Evolutionary conservation across 75 land plant genomes (phyloP).

Genomic region (Cupressus sempervirens): DNA sequence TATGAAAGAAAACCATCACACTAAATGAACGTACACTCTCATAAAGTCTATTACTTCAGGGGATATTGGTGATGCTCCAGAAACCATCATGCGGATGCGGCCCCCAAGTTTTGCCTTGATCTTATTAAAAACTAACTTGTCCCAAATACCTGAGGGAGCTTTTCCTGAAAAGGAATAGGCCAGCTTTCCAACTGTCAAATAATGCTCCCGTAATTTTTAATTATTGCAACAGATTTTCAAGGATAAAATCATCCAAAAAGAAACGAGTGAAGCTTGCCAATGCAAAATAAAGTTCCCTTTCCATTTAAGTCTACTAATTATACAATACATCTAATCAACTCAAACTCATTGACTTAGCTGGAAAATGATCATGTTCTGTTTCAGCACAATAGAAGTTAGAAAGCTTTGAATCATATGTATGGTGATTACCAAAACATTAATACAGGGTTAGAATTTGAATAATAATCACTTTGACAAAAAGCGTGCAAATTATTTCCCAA

Average conservation of each 20-base stretch:
- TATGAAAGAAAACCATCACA: neutral
- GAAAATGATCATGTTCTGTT: neutral
- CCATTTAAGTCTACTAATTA: neutral
- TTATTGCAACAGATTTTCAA: neutral
- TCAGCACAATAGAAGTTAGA: neutral
- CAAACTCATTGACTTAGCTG: neutral
- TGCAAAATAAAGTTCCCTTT: neutral
- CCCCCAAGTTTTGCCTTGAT: constrained; percentile 22
- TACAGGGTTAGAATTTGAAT: neutral
- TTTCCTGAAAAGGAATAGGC: constrained; percentile 5
- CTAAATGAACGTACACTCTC: constrained; percentile 9
- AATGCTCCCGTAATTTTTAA: neutral
- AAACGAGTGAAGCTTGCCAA: neutral
- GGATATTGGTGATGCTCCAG: constrained; percentile 23
- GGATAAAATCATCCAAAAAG: neutral
- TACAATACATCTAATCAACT: neutral
- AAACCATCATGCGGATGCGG: constrained; percentile 16
- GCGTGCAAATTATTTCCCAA: neutral
- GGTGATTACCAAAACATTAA: neutral
- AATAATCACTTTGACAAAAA: neutral
- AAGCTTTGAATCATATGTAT: neutral
- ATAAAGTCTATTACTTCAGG: constrained; percentile 19
- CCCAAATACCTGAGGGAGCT: constrained; percentile 15
- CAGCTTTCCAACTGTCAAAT: neutral
- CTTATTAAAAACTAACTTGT: constrained; percentile 19